Percentiles rank a stretch among this genome's conserved stretches.
Evolutionary conservation across 192 early-diverging fungal species (phyloP).

Genomic region (Cetraspora pellucida): DNA sequence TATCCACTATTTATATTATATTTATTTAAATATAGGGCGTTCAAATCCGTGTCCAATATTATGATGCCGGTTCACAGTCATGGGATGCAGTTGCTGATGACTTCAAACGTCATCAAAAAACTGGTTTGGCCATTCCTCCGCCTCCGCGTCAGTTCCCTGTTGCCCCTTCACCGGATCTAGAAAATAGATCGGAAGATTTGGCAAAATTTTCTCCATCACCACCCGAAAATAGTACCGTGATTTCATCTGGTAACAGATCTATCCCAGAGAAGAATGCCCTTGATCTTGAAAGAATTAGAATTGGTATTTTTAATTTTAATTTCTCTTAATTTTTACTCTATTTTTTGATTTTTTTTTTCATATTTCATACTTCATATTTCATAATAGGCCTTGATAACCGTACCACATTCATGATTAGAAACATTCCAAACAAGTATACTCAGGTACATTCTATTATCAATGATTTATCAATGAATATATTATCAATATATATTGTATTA

Average conservation of each 20-base stretch:
- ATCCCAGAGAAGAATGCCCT: slow-evolving; percentile 23
- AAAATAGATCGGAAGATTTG: not conserved
- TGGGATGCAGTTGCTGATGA: not conserved
- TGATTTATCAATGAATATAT: not conserved
- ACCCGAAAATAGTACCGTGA: slow-evolving; percentile 17
- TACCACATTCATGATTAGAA: slow-evolving; percentile 86
- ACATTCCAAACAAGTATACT: slow-evolving; percentile 87
- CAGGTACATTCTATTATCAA: slow-evolving; percentile 51
- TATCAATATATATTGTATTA: no score
- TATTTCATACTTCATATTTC: no score
- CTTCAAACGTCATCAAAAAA: not conserved
- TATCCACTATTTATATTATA: not conserved
- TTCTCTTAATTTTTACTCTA: no score
- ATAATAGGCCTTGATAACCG: slow-evolving; percentile 60
- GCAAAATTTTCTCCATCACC: not conserved
- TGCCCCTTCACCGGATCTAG: not conserved
- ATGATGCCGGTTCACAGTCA: not conserved
- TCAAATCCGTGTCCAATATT: not conserved
- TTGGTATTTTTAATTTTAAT: slow-evolving; percentile 6
- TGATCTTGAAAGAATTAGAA: slow-evolving; percentile 16
- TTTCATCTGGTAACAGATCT: slow-evolving; percentile 9
- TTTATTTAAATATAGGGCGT: not conserved
- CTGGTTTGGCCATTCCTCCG: not conserved
- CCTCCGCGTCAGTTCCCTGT: not conserved
- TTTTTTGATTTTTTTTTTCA: no score